Conservation (phyloP, 331 rosid genomes). For the Pyrus hybrid region DNA sequence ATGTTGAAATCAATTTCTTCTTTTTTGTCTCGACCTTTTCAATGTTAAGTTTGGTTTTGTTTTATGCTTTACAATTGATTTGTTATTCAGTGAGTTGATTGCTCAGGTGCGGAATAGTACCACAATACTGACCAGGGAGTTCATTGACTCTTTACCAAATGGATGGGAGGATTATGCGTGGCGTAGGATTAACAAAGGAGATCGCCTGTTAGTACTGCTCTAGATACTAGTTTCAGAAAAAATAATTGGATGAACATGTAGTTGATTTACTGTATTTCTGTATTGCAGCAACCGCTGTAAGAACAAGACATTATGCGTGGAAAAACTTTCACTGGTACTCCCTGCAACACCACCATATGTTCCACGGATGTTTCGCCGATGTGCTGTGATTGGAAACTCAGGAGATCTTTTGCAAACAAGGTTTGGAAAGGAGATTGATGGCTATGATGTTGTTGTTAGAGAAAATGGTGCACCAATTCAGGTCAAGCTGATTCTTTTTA, state of each 20-base stretch:
- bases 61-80: constrained; percentile 33
- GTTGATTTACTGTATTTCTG: constrained; percentile 12
- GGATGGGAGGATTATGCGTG: constrained; percentile 99
- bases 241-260: background rate
- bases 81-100: constrained; percentile 18
- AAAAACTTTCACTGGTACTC: constrained; percentile 88
- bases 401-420: constrained; percentile 91
- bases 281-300: constrained; percentile 61
- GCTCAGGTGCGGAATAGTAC: constrained; percentile 94
- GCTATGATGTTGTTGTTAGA: constrained; percentile 74
- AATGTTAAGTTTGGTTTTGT: background rate
- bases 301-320: constrained; percentile 73
- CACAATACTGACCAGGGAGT: constrained; percentile 86
- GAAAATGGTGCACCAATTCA: constrained; percentile 94
- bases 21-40: background rate
- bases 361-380: constrained; percentile 75
- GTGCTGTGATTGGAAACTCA: constrained; percentile 94
- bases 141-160: constrained; percentile 79
- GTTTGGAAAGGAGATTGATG: constrained; percentile 86
- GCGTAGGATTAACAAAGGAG: constrained; percentile 96
- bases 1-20: background rate
- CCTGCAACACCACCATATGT: constrained; percentile 81
- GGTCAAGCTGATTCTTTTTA: constrained; percentile 34
- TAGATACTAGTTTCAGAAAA: background rate
- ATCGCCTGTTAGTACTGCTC: constrained; percentile 57